phyloP scores from a whole-genome alignment of 1,284 basidiomycete genomes.

The Ustilago bromivora region DNA sequence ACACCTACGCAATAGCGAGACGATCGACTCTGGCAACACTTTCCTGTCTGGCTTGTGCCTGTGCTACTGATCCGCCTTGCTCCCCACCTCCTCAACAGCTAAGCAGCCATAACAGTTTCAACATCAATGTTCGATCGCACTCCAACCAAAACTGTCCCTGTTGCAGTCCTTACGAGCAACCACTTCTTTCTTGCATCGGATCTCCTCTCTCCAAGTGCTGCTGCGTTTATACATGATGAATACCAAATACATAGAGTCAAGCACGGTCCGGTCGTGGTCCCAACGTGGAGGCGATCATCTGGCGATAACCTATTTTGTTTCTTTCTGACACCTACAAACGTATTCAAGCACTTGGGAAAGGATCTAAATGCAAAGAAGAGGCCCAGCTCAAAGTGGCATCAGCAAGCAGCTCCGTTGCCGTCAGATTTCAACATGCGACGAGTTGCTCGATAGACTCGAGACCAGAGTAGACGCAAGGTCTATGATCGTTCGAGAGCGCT shows the following conservation, averaged over 20 bases:
- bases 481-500: not conserved
- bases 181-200: not conserved
- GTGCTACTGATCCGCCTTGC: not conserved
- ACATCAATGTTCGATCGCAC: not conserved
- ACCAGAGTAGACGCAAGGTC: not conserved
- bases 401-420: not conserved
- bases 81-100: not conserved
- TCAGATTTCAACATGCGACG: not conserved
- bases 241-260: conserved; percentile 58
- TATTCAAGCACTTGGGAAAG: not conserved
- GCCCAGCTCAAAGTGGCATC: not conserved
- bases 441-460: not conserved
- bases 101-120: not conserved
- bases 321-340: conserved; percentile 24
- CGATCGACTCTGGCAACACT: not conserved
- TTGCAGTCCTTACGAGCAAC: not conserved
- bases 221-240: conserved; percentile 37
- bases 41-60: not conserved
- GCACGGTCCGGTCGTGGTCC: conserved; percentile 54
- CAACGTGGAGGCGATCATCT: conserved; percentile 54
- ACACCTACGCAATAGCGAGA: not conserved
- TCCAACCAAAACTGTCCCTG: not conserved
- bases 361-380: not conserved
- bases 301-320: conserved; percentile 51
- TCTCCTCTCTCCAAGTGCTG: not conserved